Evolutionary conservation across 345 rosid genomes (phyloP).

Genomic region (Corchorus olitorius): DNA sequence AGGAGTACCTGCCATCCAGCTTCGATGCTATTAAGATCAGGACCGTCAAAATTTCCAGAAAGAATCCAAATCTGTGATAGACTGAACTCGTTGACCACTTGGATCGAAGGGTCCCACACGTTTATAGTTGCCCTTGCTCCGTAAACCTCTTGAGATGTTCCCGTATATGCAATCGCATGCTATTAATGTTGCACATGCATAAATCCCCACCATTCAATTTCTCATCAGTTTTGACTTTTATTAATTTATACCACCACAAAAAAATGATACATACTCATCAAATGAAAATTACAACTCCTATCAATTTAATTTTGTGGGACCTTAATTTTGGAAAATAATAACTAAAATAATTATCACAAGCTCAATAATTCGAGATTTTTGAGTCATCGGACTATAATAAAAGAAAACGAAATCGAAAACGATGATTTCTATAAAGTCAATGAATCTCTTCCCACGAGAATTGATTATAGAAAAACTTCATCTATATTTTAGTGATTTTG

Average conservation of each 20-base stretch:
- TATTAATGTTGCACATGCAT: constrained; percentile 25
- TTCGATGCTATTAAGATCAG: constrained; percentile 99
- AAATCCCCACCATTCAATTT: neutral
- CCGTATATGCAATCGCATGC: constrained; percentile 98
- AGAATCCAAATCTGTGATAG: constrained; percentile 96
- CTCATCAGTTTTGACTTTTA: neutral
- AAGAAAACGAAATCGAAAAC: too few species aligned
- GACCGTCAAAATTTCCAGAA: constrained; percentile 91
- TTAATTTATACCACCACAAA: neutral
- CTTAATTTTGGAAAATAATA: neutral
- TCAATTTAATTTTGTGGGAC: neutral
- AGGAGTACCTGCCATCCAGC: constrained; percentile 99
- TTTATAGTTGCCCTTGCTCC: constrained; percentile 95
- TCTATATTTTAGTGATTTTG: too few species aligned
- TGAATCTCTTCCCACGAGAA: too few species aligned
- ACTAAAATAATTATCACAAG: too few species aligned
- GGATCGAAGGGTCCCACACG: constrained; percentile 94
- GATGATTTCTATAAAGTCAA: too few species aligned
- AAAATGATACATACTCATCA: neutral
- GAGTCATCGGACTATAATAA: too few species aligned
- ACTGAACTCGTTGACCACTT: constrained; percentile 90
- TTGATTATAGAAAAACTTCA: too few species aligned
- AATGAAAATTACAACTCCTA: neutral
- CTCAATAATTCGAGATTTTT: too few species aligned
- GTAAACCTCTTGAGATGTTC: constrained; percentile 58